Base-by-base conservation (phyloP, 2,329 filamentous ascomycete genomes). In the Pyrenophora seminiperda region DNA sequence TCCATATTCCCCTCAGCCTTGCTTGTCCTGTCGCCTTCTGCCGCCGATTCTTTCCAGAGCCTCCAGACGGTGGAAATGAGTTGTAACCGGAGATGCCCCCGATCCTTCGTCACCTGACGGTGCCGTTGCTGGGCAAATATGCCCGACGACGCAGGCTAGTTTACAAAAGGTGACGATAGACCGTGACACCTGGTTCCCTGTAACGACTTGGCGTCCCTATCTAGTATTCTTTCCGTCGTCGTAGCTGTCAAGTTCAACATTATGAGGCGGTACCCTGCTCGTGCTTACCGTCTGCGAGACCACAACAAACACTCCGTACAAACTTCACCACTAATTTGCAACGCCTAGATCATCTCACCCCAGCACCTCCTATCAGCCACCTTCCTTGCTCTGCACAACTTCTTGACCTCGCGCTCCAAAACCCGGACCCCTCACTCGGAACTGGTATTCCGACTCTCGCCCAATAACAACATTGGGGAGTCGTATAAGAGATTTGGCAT, bases 401-500 rank as follows among this genome's bases (percentile, higher is more conserved):
- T 84, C 52, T 68, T 83, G 3, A 82, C 82, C 55, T 77, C 77
- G 5, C 78, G 82, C 18, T 39, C 54, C 17, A 89, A 87, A 71
- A 94, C 90, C 4, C 86, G 87, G 36, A 96, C 96, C 62, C 84
- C 96, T 4, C 92, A 96, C 72, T 92, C 90, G 0, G 92, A 97
- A 74, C 88, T 91, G 48, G 91, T 97, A 22, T 88, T 88, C 60
- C 86, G 85, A 3, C 77, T 97, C 36, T 92, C 86, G 51, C 82
- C 89, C 0, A 91, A 89, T 56, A 93, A 91, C 70, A 96, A 96
- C 72, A 97, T 99, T 66, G 84, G 91, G 42, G 92, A 97, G 62
- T 87, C 91, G 0, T 97, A 97, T 74, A 87, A 90, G 24, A 87
- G 88, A 45, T 96, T 94, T 67, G 94, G 94, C 39, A 86, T 97